A percentile compares a stretch with the other conserved stretches of the same genome.
These are phyloP conservation scores for Plantago major DNA, from an alignment of 257 asterid genomes.

Conservation along the genomic window DNA sequence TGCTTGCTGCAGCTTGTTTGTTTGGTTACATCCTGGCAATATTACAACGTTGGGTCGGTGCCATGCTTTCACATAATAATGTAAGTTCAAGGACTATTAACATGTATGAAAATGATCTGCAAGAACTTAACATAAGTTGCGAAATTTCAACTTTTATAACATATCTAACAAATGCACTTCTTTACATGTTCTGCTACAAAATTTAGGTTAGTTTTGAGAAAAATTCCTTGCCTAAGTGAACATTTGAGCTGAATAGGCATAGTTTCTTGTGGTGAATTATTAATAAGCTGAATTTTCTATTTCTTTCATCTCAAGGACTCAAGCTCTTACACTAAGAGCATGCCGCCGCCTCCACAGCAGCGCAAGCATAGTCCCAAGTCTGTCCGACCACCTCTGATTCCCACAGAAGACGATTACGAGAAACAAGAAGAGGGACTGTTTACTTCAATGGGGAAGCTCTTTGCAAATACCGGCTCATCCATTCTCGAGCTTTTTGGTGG, in stretches of 20 bases:
- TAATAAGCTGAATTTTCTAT: not conserved
- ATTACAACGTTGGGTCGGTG: conserved; percentile 55
- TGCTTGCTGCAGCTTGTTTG: conserved; percentile 74
- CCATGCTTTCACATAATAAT: conserved; percentile 40
- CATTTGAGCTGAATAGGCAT: no score
- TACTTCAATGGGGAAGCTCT: conserved; percentile 53
- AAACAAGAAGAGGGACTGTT: conserved; percentile 65
- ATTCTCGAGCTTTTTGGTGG: conserved; percentile 58
- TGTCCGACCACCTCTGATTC: conserved; percentile 68
- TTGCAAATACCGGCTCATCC: conserved; percentile 56
- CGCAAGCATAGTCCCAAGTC: conserved; percentile 49
- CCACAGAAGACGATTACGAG: conserved; percentile 59
- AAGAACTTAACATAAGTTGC: no score
- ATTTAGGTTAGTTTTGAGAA: no score
- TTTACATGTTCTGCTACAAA: no score
- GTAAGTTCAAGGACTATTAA: conserved; percentile 34
- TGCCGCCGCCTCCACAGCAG: conserved; percentile 59
- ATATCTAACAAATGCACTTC: no score
- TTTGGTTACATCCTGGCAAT: conserved; percentile 90
- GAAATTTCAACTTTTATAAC: no score
- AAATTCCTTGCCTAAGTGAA: no score
- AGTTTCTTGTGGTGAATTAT: not conserved
- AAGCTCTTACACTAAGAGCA: conserved; percentile 33
- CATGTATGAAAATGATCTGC: no score
- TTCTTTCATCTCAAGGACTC: conserved; percentile 37